Evolutionary conservation across 805 yeast species (phyloP).

Genomic region (Myxozyma kluyveri): DNA sequence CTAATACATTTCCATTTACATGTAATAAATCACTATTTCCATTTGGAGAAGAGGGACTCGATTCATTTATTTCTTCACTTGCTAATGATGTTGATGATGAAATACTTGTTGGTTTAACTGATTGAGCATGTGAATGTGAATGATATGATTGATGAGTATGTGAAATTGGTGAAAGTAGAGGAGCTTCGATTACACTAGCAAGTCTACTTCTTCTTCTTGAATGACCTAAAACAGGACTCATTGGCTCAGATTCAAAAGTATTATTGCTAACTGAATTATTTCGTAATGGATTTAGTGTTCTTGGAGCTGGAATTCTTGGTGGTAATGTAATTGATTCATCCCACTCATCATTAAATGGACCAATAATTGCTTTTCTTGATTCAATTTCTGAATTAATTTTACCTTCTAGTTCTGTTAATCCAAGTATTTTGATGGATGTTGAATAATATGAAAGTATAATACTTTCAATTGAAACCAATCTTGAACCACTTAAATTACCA

Average conservation of each 20-base stretch:
- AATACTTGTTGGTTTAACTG: no score
- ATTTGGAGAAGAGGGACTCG: no score
- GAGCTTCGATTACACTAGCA: neutral
- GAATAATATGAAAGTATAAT: conserved; percentile 11
- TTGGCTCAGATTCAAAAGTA: neutral
- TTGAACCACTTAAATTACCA: neutral
- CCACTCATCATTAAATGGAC: no score
- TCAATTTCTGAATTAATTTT: conserved; percentile 2
- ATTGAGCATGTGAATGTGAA: no score
- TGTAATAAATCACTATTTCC: no score
- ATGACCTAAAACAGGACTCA: neutral
- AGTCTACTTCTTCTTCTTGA: neutral
- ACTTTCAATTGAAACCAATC: conserved; percentile 8
- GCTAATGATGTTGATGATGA: no score
- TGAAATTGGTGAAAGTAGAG: neutral
- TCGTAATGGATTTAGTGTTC: no score
- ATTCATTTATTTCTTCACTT: no score
- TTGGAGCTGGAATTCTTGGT: conserved; percentile 2
- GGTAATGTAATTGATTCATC: conserved; percentile 9
- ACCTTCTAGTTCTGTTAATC: conserved; percentile 1
- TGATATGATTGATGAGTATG: no score
- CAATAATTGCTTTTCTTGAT: neutral
- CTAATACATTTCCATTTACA: no score
- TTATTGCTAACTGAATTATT: neutral
- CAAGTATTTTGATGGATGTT: conserved; percentile 10